Base-by-base conservation (phyloP, 441 rosid genomes). In the Kokia cookei region DNA sequence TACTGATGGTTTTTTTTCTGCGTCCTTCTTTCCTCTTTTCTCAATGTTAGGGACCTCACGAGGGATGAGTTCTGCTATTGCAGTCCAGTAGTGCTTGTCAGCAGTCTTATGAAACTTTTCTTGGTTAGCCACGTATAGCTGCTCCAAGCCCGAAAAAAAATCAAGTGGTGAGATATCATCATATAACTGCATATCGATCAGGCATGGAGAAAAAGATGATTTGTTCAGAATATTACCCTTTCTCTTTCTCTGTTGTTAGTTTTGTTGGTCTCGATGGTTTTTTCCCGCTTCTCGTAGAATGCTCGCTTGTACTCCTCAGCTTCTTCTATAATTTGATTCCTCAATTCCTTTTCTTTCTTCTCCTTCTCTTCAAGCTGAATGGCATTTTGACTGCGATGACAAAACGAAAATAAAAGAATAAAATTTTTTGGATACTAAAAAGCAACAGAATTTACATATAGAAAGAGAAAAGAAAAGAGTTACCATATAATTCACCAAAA, bases 21-120 rank as follows among this genome's bases (percentile, higher is more conserved):
- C 71, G 7, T 84, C 86, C 71, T 76, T 84, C 89, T 82, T 86
- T 71, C 89, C 89, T 76, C 84, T 79, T 83, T 65, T 87, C 89
- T 89, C 92, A 12, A 91, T 88, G 62, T 85, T 91, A 17, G 92
- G 85, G 67, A 89, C 92, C 78, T 91, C 96, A 2, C 76, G 65
- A 71, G 96, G 96, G 50, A 91, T 82, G 65, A 91, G 82, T 66
- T 91, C 96, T 6, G 91, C 91, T 74, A 91, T 89, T 24, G 94
- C 88, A 72, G 83, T 91, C 96, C 96, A 91, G 82, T 86, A 91
- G 35, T 91, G 93, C 65, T 88, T 87, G 80, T 89, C 93, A 0
- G 88, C 91, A 71, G 84, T 91, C 74, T 88, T 91, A 76, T 86
- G 89, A 82, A 91, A 91, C 77, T 88, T 89, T 86, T 91, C 97